A percentile compares a stretch with the other conserved stretches of the same genome.
These are phyloP conservation scores for Myriangium duriaei DNA, from an alignment of 2,329 filamentous ascomycete genomes.

Conservation along the genomic window DNA sequence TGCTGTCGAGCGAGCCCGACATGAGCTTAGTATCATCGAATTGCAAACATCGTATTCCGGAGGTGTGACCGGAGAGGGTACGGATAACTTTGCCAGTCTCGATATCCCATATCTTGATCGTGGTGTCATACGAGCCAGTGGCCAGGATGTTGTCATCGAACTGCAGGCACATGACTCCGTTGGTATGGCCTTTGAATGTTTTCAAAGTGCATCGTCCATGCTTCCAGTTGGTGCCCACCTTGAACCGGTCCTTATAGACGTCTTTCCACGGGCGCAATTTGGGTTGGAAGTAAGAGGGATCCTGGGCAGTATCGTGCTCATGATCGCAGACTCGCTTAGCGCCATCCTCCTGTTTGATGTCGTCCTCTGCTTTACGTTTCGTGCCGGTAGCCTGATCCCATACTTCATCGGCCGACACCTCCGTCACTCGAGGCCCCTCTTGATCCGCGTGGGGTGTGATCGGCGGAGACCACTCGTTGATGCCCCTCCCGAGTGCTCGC, in stretches of 20 bases:
- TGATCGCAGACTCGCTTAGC: slow-evolving; percentile 25
- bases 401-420: too few relatives aligned
- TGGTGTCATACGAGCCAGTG: slow-evolving; percentile 88
- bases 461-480: slow-evolving; percentile 41
- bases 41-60: slow-evolving; percentile 76
- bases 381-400: slow-evolving; percentile 10
- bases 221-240: slow-evolving; percentile 95
- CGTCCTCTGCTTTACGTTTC: slow-evolving; percentile 11
- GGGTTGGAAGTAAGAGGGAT: slow-evolving; percentile 35
- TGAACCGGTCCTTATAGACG: slow-evolving; percentile 89
- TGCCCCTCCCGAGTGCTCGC: slow-evolving; percentile 46
- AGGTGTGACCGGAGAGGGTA: slow-evolving; percentile 72
- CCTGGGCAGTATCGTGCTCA: slow-evolving; percentile 13
- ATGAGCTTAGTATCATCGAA: slow-evolving; percentile 89
- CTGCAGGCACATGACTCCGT: slow-evolving; percentile 69
- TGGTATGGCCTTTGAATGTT: slow-evolving; percentile 74
- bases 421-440: not conserved
- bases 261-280: slow-evolving; percentile 76
- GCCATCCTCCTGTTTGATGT: not conserved
- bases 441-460: slow-evolving; percentile 37
- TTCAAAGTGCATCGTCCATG: slow-evolving; percentile 78
- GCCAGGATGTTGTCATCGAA: slow-evolving; percentile 85
- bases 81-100: slow-evolving; percentile 75
- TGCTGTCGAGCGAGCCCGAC: slow-evolving; percentile 77
- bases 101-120: slow-evolving; percentile 92